Evolutionary conservation across 1,139 yeast genomes (phyloP).

Genomic region (Protomyces inouyei): DNA sequence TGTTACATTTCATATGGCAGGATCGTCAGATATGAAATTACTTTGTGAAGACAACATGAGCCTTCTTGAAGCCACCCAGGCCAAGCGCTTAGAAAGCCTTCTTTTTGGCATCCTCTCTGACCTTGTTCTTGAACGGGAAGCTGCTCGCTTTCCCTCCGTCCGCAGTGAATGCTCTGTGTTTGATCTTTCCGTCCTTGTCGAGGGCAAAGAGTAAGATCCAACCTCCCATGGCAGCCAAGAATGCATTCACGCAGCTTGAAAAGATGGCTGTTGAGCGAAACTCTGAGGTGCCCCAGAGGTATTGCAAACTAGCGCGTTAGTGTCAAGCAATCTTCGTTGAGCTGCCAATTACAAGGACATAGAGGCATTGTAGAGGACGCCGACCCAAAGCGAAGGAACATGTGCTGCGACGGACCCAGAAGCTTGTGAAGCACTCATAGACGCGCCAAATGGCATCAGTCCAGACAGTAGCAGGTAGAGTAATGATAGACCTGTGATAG

Average conservation of each 20-base stretch:
- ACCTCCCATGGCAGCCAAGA: slow-evolving; percentile 13
- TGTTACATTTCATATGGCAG: too few species aligned
- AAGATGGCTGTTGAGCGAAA: slow-evolving; percentile 9
- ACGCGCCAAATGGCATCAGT: slow-evolving; percentile 10
- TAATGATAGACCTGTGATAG: neutral
- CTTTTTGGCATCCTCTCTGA: slow-evolving; percentile 2
- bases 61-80: too few species aligned
- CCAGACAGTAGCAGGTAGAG: slow-evolving; percentile 17
- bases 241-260: neutral
- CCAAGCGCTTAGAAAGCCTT: neutral
- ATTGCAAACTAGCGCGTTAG: slow-evolving; percentile 1
- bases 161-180: neutral
- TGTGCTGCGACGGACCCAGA: neutral
- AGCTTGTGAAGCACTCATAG: slow-evolving; percentile 6
- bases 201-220: slow-evolving; percentile 1
- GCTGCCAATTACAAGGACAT: slow-evolving; percentile 2
- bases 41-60: too few species aligned
- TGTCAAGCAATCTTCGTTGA: neutral
- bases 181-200: slow-evolving; percentile 7
- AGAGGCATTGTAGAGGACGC: slow-evolving; percentile 10
- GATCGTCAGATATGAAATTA: too few species aligned
- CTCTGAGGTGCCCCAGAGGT: neutral
- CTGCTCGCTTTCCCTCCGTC: slow-evolving; percentile 1
- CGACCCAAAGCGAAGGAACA: slow-evolving; percentile 22
- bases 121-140: slow-evolving; percentile 19